phyloP scores from a whole-genome alignment of 2,329 filamentous ascomycete genomes.

The Paecilomyces variotii region DNA sequence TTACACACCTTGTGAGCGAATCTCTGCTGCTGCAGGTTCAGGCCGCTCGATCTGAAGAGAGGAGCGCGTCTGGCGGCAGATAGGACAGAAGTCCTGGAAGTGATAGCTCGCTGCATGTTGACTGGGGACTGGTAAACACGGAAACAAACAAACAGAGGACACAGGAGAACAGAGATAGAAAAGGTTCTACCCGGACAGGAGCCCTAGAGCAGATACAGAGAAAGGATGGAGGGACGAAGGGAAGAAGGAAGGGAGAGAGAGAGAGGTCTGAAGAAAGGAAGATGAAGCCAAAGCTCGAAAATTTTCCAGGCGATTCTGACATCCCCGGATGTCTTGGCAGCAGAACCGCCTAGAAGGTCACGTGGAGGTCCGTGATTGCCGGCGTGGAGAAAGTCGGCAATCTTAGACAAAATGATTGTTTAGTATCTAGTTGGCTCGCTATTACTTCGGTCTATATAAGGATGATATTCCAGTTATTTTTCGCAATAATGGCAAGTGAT shows the following conservation, averaged over 20 bases:
- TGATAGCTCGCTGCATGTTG: conserved; percentile 93
- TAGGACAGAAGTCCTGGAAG: conserved; percentile 74
- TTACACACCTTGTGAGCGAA: conserved; percentile 88
- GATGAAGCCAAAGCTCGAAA: conserved; percentile 34
- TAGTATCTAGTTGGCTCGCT: too few species aligned
- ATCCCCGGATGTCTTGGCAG: conserved; percentile 37
- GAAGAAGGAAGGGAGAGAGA: conserved; percentile 22
- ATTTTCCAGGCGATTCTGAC: conserved; percentile 32
- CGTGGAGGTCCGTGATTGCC: conserved; percentile 15
- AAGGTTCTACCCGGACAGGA: conserved; percentile 25
- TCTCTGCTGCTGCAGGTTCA: conserved; percentile 78
- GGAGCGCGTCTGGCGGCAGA: conserved; percentile 52
- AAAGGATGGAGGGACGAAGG: conserved; percentile 19
- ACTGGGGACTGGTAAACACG: conserved; percentile 15
- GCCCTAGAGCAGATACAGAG: conserved; percentile 23
- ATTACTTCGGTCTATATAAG: too few species aligned
- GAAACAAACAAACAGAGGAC: conserved; percentile 14
- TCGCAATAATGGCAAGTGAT: too few species aligned
- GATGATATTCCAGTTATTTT: too few species aligned
- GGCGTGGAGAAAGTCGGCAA: neutral
- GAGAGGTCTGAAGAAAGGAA: conserved; percentile 16
- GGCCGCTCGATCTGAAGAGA: conserved; percentile 54
- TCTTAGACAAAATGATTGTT: neutral
- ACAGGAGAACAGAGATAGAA: conserved; percentile 13
- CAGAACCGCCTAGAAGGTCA: conserved; percentile 37